Percentiles rank a stretch among this genome's conserved stretches.
These are phyloP conservation scores for Botrytis elliptica DNA, from an alignment of 2,329 filamentous ascomycete species.

Conservation along the genomic window DNA sequence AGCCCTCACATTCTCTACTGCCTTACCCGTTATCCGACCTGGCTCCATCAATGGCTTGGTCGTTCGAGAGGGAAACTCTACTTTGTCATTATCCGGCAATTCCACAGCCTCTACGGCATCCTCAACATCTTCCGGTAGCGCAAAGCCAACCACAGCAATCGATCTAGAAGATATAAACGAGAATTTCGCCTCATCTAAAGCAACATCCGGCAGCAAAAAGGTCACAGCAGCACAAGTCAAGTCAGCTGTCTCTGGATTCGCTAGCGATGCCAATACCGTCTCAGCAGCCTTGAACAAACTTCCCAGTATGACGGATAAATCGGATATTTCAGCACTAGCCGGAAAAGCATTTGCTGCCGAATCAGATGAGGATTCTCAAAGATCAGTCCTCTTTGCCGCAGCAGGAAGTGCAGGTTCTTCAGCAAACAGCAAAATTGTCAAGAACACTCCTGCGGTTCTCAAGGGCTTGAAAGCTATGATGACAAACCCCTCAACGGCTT, in stretches of 20 bases:
- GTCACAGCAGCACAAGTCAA: conserved; percentile 23
- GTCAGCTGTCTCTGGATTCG: conserved; percentile 29
- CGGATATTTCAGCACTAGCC: conserved; percentile 28
- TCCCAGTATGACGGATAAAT: conserved; percentile 22
- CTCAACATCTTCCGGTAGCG: neutral
- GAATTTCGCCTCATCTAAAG: neutral
- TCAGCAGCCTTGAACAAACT: conserved; percentile 31
- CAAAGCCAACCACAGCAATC: neutral
- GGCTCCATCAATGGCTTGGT: neutral
- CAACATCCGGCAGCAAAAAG: neutral
- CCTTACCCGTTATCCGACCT: conserved; percentile 1
- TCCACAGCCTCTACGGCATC: neutral
- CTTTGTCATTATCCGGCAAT: neutral
- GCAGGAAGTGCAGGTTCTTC: conserved; percentile 28
- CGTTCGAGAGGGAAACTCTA: neutral
- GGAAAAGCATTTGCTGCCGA: conserved; percentile 32
- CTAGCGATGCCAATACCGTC: conserved; percentile 33
- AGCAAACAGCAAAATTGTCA: conserved; percentile 33
- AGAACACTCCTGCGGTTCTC: conserved; percentile 32
- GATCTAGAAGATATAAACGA: neutral
- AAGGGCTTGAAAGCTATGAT: conserved; percentile 29
- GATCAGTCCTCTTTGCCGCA: conserved; percentile 29
- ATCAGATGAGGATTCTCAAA: conserved; percentile 31
- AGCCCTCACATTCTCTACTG: conserved; percentile 11
- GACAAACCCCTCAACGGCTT: conserved; percentile 4